phyloP scores from a whole-genome alignment of 106 monocot genomes.

The Narthecium ossifragum region DNA sequence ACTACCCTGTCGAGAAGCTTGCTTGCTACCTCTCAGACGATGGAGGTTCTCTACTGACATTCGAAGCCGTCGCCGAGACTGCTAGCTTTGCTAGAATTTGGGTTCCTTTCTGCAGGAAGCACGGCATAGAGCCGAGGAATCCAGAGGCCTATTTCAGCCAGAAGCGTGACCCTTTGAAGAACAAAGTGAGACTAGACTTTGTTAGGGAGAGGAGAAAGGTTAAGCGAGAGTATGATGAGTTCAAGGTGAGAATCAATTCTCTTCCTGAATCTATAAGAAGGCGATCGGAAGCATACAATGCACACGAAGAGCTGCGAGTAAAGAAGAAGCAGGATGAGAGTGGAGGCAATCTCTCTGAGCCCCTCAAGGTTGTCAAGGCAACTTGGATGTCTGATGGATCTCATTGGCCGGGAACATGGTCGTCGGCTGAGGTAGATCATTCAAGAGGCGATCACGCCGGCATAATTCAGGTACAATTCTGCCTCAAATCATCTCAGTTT shows the following conservation, averaged over 20 bases:
- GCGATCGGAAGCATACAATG: constrained; percentile 87
- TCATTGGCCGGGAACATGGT: constrained; percentile 96
- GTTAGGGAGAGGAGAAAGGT: constrained; percentile 90
- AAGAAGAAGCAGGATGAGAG: constrained; percentile 39
- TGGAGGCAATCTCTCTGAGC: constrained; percentile 8
- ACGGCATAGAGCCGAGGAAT: constrained; percentile 77
- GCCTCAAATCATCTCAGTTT: not conserved
- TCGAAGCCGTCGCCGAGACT: constrained; percentile 67
- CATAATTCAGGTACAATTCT: constrained; percentile 89
- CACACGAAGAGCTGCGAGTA: constrained; percentile 66
- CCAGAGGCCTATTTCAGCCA: constrained; percentile 86
- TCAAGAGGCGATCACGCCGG: constrained; percentile 87
- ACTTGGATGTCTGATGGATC: constrained; percentile 96
- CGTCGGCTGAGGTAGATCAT: constrained; percentile 41
- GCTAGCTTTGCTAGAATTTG: constrained; percentile 71
- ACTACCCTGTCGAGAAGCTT: constrained; percentile 81
- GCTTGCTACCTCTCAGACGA: constrained; percentile 81
- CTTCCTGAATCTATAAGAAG: constrained; percentile 70
- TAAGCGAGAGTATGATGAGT: constrained; percentile 98
- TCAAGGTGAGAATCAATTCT: constrained; percentile 90
- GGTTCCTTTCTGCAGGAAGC: constrained; percentile 97
- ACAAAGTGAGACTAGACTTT: constrained; percentile 79
- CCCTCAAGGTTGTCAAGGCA: constrained; percentile 40
- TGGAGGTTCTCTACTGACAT: constrained; percentile 62
- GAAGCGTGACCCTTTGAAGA: constrained; percentile 83